phyloP scores from a whole-genome alignment of 2,329 filamentous ascomycete species.

The Penicillium sp. region DNA sequence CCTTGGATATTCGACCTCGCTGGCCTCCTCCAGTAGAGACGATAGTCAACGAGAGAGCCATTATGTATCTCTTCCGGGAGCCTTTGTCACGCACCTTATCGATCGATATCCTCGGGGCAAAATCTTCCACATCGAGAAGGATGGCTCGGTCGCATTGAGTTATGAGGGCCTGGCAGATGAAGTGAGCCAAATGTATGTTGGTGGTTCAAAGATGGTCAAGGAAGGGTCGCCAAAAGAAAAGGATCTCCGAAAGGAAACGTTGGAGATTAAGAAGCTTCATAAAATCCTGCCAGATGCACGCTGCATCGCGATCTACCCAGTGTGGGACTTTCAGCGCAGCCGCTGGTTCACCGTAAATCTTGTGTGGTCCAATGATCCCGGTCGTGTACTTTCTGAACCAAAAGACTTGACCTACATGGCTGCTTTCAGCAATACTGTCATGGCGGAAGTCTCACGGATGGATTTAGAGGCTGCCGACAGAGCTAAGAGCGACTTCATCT shows the following conservation, averaged over 20 bases:
- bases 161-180: conserved; percentile 29
- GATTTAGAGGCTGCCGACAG: conserved; percentile 39
- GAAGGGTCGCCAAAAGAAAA: conserved; percentile 19
- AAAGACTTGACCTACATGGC: conserved; percentile 39
- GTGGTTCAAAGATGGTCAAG: conserved; percentile 7
- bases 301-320: conserved; percentile 38
- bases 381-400: conserved; percentile 34
- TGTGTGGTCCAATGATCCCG: conserved; percentile 38
- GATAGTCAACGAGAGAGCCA: conserved; percentile 16
- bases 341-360: conserved; percentile 41
- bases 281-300: conserved; percentile 34
- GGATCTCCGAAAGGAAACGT: conserved; percentile 19
- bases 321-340: conserved; percentile 41
- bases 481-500: conserved; percentile 43
- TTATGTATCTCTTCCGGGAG: conserved; percentile 25
- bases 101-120: conserved; percentile 30
- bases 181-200: conserved; percentile 15
- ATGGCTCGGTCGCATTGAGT: conserved; percentile 30
- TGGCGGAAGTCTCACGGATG: conserved; percentile 41
- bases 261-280: conserved; percentile 26
- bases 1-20: conserved; percentile 28
- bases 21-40: conserved; percentile 14
- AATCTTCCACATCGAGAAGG: conserved; percentile 32
- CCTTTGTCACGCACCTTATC: conserved; percentile 27
- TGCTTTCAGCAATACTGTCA: conserved; percentile 43